These are phyloP conservation scores for Arthroderma uncinatum DNA, from an alignment of 2,329 filamentous ascomycete species.

Conservation along the genomic window DNA sequence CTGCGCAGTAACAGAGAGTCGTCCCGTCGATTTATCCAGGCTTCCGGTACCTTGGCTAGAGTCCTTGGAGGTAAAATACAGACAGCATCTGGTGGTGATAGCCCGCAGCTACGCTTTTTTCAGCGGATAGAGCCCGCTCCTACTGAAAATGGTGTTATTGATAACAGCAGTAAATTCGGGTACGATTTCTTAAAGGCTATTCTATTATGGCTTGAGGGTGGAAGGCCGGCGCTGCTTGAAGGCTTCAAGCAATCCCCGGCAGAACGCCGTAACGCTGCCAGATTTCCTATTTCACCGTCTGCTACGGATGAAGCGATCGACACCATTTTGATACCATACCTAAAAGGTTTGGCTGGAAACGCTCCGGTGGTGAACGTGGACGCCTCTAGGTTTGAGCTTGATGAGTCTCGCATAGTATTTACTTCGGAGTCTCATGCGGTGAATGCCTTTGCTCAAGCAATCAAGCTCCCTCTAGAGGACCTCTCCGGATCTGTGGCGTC, in stretches of 20 bases:
- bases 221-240: constrained; percentile 43
- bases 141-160: constrained; percentile 31
- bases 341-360: constrained; percentile 43
- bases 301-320: constrained; percentile 45
- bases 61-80: constrained; percentile 45
- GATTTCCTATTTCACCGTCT: constrained; percentile 43
- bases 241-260: constrained; percentile 43
- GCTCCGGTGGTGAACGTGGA: constrained; percentile 46
- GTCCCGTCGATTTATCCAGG: constrained; percentile 51
- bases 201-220: constrained; percentile 51
- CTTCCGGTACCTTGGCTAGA: constrained; percentile 46
- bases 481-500: constrained; percentile 31
- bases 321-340: constrained; percentile 47
- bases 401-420: constrained; percentile 44
- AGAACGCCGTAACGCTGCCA: constrained; percentile 31
- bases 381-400: constrained; percentile 46
- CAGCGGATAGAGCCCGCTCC: constrained; percentile 39
- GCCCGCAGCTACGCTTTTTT: constrained; percentile 36
- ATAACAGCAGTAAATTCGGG: constrained; percentile 43
- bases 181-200: constrained; percentile 57
- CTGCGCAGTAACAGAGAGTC: constrained; percentile 46
- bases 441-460: constrained; percentile 43
- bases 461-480: constrained; percentile 44
- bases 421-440: constrained; percentile 45
- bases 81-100: constrained; percentile 31